A percentile compares a stretch with the other conserved stretches of the same genome.
Conservation (phyloP, 805 yeast species). For the Saccharomycopsis sp. region DNA sequence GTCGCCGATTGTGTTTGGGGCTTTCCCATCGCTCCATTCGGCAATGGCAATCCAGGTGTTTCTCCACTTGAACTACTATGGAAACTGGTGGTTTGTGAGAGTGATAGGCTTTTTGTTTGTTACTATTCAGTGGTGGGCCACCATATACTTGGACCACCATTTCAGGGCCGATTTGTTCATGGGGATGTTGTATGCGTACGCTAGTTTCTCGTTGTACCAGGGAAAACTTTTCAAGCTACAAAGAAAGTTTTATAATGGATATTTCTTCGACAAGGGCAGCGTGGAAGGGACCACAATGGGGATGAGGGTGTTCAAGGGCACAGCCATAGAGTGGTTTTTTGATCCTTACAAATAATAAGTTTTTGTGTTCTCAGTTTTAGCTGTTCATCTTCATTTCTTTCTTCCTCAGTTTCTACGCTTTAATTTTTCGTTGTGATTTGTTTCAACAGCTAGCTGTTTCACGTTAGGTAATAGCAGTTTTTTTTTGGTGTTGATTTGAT, state of each 20-base stretch:
- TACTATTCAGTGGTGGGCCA: constrained; percentile 65
- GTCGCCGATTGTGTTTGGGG: constrained; percentile 65
- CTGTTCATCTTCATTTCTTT: background rate
- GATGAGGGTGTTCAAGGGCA: constrained; percentile 54
- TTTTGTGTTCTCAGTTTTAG: background rate
- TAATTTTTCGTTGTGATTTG: background rate
- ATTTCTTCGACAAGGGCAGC: constrained; percentile 32
- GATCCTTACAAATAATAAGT: constrained; percentile 35
- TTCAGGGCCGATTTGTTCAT: constrained; percentile 55
- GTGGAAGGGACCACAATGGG: constrained; percentile 67
- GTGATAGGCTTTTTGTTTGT: constrained; percentile 39
- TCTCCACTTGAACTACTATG: constrained; percentile 23
- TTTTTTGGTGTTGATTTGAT: too few species aligned
- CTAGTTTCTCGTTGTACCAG: constrained; percentile 37
- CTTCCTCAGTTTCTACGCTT: background rate
- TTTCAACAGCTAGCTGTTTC: background rate
- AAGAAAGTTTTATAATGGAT: constrained; percentile 30
- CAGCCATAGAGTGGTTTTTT: constrained; percentile 44
- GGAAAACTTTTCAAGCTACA: constrained; percentile 27
- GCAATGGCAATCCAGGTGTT: constrained; percentile 52
- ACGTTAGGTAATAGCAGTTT: too few species aligned
- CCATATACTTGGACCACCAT: constrained; percentile 68
- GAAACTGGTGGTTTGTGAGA: constrained; percentile 21
- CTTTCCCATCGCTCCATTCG: constrained; percentile 54
- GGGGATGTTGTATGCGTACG: constrained; percentile 48